Evolutionary conservation across 139 green algal species (phyloP), one percentile per base, ranked within the genome.

Genomic region (Eudorina sp.): DNA sequence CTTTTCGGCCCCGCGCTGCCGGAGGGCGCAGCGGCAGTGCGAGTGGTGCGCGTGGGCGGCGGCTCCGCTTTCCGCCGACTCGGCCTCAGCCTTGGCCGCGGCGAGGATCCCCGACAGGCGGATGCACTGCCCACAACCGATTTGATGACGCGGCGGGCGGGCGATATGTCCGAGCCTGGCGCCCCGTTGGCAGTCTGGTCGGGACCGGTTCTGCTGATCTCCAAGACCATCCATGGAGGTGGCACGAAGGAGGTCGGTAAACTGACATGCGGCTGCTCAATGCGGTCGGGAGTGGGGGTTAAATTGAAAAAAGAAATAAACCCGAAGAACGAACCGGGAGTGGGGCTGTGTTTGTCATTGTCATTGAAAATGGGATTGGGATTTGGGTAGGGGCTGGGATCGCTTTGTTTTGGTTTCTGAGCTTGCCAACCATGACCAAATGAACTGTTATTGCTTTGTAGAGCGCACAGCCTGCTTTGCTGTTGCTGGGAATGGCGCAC

Each of bases 31-130:
- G n/a, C 64, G 2, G 45, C 62, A 1, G 45, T 87, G 9, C 81
- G 81, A 5, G 34, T 87, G 8, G 81, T 87, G 18, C 81, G 81
- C 4, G 81, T 87, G 18, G 81, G 81, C 45, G 81, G 81, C 43
- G 81, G 81, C n/a, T 87, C 81, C 11, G 46, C 64, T 7, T 53
- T 87, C 1, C 81, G 81, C 0, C 81, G 60, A 41, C 80, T 86
- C 60, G 31, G 51, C 5, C 18, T 13, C 75, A 36, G 31, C 13
- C n/a, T 40, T 11, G n/a, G 23, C 2, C 75, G 55, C 27, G 79
- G 68, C 36, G 62, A 72, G 19, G 62, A 72, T 29, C 62, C 19
- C 3, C 55, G 79, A 13, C 40, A 85, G 40, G 19, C 14, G 38
- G 25, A 45, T 31, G 80, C 80, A 0, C 41, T 86, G 58, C 60